Evolutionary conservation across 805 yeast species (phyloP), one percentile per base, ranked within the genome.

Genomic region (Candida saitoana): DNA sequence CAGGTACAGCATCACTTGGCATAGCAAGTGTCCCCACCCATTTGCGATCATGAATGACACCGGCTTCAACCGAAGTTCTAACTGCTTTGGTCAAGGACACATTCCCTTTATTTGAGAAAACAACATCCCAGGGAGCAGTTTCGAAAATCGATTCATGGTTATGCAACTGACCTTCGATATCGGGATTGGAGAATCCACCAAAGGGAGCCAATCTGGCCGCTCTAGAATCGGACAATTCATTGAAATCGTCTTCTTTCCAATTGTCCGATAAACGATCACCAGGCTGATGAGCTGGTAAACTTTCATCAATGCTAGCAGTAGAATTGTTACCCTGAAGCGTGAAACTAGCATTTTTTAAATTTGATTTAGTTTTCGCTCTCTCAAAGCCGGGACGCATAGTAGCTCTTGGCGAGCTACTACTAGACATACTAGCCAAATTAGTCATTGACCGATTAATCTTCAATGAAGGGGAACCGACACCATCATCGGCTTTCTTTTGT

Each of bases 21-120:
- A 89, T 84, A 19, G 96, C 95, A 25, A 86, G 63, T 0, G 96
- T 82, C n/a, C 99, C 99, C 2, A 91, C 77, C 96, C 96, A 91
- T 43, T 65, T 69, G 33, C 57, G 42, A 1, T 69, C 57, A 27
- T 72, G 63, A 11, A 75, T 56, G 19, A 59, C 52, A 4, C 61
- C 60, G 9, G 55, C 49, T 22, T 63, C 63, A 1, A 49, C 59
- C 0, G 91, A 84, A 5, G 83, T 65, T 37, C 76, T 73, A 12
- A 93, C 77, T 0, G 98, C 96, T 50, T 93, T 91, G 47, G 79
- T 77, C 53, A 93, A 73, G 6, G 96, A 93, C 24, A 90, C 95
- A 56, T 93, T 93, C 5, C 97, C 96, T 49, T 80, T 80, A 5
- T 65, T 71, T 33, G 80, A 77, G n/a, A 75, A 75, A 2, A 79